Evolutionary conservation across 2,329 filamentous ascomycete species (phyloP).

Genomic region (Keithomyces neogunnii): DNA sequence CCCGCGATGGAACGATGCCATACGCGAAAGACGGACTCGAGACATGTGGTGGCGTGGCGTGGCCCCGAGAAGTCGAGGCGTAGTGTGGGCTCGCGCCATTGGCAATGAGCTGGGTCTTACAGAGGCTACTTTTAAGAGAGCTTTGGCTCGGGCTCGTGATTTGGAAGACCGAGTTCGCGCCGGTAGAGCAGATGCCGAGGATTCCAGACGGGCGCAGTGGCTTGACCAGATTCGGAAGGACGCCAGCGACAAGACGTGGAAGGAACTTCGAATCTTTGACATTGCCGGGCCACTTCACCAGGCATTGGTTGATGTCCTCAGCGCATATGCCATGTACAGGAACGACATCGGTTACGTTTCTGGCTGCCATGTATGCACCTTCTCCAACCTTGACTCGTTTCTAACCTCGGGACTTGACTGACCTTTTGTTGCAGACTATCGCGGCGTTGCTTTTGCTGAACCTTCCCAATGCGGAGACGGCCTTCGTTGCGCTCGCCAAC

Average conservation of each 20-base stretch:
- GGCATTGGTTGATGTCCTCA: slow-evolving; percentile 61
- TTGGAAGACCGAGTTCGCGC: slow-evolving; percentile 48
- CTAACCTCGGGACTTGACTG: background rate
- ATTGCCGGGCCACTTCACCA: slow-evolving; percentile 57
- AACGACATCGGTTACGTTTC: slow-evolving; percentile 71
- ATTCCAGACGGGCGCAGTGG: slow-evolving; percentile 49
- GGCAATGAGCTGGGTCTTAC: slow-evolving; percentile 66
- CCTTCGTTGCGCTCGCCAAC: slow-evolving; percentile 68
- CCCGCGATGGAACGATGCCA: slow-evolving; percentile 65
- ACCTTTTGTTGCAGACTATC: slow-evolving; percentile 43
- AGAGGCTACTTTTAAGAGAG: slow-evolving; percentile 59
- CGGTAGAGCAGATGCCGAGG: slow-evolving; percentile 43
- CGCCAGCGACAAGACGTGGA: slow-evolving; percentile 56
- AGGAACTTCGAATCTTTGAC: slow-evolving; percentile 66
- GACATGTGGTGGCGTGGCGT: slow-evolving; percentile 80
- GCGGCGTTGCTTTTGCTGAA: slow-evolving; percentile 68
- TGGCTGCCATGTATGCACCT: slow-evolving; percentile 58
- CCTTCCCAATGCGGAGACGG: slow-evolving; percentile 50
- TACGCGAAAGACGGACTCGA: slow-evolving; percentile 58
- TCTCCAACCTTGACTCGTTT: background rate
- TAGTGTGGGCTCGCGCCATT: slow-evolving; percentile 62
- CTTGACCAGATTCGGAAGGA: slow-evolving; percentile 57
- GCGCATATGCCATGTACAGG: slow-evolving; percentile 74
- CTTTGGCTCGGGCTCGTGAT: slow-evolving; percentile 57
- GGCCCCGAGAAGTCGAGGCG: slow-evolving; percentile 58